Evolutionary conservation across 441 rosid species (phyloP).

Genomic region (Adansonia grandidieri): DNA sequence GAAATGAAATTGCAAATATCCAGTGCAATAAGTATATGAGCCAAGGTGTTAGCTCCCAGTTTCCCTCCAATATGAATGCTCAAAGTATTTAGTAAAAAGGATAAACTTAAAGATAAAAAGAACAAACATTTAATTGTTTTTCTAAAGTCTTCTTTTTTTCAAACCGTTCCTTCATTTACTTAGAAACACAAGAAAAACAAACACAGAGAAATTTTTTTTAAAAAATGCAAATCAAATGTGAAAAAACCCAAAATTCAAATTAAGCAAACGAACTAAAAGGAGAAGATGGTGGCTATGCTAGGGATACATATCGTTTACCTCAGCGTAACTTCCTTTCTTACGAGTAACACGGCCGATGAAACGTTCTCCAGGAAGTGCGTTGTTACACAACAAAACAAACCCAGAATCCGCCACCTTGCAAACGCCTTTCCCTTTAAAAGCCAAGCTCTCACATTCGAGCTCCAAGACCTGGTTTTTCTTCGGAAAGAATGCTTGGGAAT

Average conservation of each 20-base stretch:
- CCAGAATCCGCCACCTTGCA: slow-evolving; percentile 86
- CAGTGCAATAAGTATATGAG: background rate
- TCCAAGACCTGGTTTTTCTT: slow-evolving; percentile 81
- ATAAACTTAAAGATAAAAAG: background rate
- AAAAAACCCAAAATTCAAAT: background rate
- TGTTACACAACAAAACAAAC: slow-evolving; percentile 81
- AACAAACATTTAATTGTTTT: background rate
- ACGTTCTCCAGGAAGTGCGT: slow-evolving; percentile 91
- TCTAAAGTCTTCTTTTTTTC: background rate
- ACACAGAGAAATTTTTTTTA: background rate
- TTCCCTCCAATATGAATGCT: background rate
- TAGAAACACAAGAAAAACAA: background rate
- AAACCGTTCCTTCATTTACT: background rate
- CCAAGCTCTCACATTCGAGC: slow-evolving; percentile 82
- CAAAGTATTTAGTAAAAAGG: background rate
- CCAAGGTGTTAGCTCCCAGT: background rate
- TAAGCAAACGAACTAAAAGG: background rate
- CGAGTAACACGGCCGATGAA: slow-evolving; percentile 86
- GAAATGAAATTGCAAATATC: background rate
- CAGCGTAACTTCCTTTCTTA: slow-evolving; percentile 76
- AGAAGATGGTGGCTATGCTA: background rate
- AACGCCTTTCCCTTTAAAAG: slow-evolving; percentile 86
- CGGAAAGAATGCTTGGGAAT: slow-evolving; percentile 56
- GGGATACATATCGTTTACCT: slow-evolving; percentile 45
- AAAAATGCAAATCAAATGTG: background rate